Percentiles rank a stretch among this genome's conserved stretches.
Conservation (phyloP, 2,329 filamentous ascomycete genomes). For the Simplicillium aogashimaense region DNA sequence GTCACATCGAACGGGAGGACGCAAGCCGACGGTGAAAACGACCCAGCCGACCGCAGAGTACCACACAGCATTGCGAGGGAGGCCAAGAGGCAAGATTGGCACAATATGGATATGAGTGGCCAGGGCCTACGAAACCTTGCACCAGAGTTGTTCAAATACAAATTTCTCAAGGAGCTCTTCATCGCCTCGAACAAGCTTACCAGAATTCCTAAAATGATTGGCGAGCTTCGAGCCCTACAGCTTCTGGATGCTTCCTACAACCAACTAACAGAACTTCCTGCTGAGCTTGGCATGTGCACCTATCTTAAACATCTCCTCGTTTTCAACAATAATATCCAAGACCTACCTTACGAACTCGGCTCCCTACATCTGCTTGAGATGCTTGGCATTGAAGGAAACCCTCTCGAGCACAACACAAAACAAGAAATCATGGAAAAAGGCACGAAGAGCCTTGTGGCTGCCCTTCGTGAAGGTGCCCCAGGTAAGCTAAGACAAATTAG, state of each 20-base stretch:
- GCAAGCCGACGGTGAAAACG: constrained; percentile 40
- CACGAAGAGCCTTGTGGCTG: constrained; percentile 73
- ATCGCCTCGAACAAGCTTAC: constrained; percentile 87
- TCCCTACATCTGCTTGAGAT: constrained; percentile 82
- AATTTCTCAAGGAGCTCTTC: constrained; percentile 84
- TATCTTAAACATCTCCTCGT: constrained; percentile 77
- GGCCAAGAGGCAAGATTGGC: constrained; percentile 73
- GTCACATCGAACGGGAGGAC: constrained; percentile 37
- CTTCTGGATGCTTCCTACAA: constrained; percentile 87
- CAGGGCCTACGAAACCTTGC: constrained; percentile 83
- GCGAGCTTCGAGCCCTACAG: constrained; percentile 69
- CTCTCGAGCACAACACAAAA: constrained; percentile 65
- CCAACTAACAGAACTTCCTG: constrained; percentile 68
- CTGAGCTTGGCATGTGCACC: constrained; percentile 94
- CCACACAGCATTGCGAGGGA: constrained; percentile 58
- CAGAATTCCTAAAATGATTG: constrained; percentile 69
- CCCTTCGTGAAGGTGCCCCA: constrained; percentile 74
- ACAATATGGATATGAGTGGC: constrained; percentile 89
- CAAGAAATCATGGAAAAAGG: constrained; percentile 79
- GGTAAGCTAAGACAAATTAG: constrained; percentile 43
- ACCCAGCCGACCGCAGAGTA: constrained; percentile 45
- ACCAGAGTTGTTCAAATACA: constrained; percentile 72
- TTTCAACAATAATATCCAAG: constrained; percentile 82
- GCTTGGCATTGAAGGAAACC: constrained; percentile 87
- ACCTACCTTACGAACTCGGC: constrained; percentile 77